These are phyloP conservation scores for Botrytis aclada DNA, from an alignment of 2,329 filamentous ascomycete genomes.

Conservation along the genomic window DNA sequence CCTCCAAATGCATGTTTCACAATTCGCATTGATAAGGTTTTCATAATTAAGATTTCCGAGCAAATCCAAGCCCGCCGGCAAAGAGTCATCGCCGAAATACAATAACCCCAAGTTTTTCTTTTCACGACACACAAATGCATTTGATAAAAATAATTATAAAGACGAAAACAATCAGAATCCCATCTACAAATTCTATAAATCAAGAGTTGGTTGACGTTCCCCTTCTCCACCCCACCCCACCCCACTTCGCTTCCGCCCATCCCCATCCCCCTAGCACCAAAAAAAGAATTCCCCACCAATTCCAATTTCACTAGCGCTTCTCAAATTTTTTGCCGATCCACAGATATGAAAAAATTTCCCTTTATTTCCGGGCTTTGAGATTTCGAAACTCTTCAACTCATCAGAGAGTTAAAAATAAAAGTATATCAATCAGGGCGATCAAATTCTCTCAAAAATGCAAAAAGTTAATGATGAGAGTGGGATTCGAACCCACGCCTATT, in stretches of 20 bases:
- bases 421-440: no score
- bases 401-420: no score
- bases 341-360: not conserved
- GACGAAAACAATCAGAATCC: not conserved
- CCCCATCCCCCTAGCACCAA: not conserved
- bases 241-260: not conserved
- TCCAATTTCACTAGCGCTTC: not conserved
- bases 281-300: not conserved
- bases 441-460: not conserved
- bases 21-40: not conserved
- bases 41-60: not conserved
- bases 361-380: no score
- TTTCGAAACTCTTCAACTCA: not conserved
- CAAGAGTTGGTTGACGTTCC: not conserved
- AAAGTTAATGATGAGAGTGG: not conserved
- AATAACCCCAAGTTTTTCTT: not conserved
- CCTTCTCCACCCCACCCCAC: not conserved
- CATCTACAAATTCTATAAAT: not conserved
- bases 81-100: not conserved
- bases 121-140: not conserved
- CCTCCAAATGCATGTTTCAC: not conserved
- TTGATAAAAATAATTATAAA: not conserved
- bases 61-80: not conserved
- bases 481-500: constrained; percentile 16
- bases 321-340: not conserved